Base-by-base conservation (phyloP, 129 eudicot genomes). In the Solidago caesia region DNA sequence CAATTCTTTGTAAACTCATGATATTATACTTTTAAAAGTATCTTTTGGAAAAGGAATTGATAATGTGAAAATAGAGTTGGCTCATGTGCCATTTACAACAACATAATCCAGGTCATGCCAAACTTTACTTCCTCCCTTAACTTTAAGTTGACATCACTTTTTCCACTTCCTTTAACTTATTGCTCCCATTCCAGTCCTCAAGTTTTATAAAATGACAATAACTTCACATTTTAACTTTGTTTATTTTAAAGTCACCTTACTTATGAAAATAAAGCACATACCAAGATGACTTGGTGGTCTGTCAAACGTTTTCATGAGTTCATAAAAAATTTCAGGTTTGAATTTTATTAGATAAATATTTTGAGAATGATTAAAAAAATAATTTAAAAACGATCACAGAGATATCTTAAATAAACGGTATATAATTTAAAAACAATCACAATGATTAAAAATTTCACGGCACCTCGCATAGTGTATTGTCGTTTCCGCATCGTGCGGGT, bases 41-140 rank as follows among this genome's bases (percentile, higher is more conserved):
- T 73, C 70, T 79, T 79, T 59, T 13, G 3, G 21, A 79, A 79
- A 79, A n/a, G 45, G 48, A 44, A 71, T 79, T 56, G 14, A 58
- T 67, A 33, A 67, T 79, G 79, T 66, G 69, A 66, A 74, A 73
- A 79, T 57, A 56, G 70, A 67, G 83, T 73, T 79, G 83, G 79
- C 70, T 79, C 79, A 79, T 65, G 79, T 73, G 83, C 74, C 10
- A n/a, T 64, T 52, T 33, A 52, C 12, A 72, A 46, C 74, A 66
- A n/a, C n/a, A n/a, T 25, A 29, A 57, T 57, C 64, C 62, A 79
- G 78, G 69, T 79, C 68, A 79, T 79, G 52, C 44, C 75, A 65
- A 64, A 65, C 67, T 56, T 58, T 12, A 42, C 44, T 66, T n/a
- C 8, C 7, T 53, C 78, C 69, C 74, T 72, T 68, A 79, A n/a